phyloP scores from a whole-genome alignment of 257 asterid species.

The Schizonepeta tenuifolia region DNA sequence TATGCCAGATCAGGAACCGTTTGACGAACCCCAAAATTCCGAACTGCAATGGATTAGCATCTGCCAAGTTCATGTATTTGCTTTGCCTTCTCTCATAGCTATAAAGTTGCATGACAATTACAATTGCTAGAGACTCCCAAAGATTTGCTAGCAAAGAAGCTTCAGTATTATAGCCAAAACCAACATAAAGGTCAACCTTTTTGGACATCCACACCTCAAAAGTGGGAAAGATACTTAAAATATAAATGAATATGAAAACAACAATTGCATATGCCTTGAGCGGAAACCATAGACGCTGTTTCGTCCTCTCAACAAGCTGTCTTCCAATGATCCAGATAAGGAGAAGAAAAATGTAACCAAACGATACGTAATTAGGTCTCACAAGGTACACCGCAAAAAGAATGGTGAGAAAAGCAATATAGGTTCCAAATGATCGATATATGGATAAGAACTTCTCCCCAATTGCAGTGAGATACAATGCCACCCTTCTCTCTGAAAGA shows the following conservation, averaged over 20 bases:
- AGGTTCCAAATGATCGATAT: conserved; percentile 93
- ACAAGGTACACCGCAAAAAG: conserved; percentile 85
- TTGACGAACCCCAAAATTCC: conserved; percentile 82
- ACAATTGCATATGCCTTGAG: conserved; percentile 78
- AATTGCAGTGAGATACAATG: conserved; percentile 84
- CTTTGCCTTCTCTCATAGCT: conserved; percentile 99
- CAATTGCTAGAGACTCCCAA: conserved; percentile 89
- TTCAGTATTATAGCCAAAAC: conserved; percentile 73
- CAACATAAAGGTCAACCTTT: conserved; percentile 59
- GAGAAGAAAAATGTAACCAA: conserved; percentile 91
- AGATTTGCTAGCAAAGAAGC: conserved; percentile 76
- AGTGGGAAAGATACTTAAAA: conserved; percentile 80
- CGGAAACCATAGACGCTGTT: conserved; percentile 94
- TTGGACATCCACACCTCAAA: conserved; percentile 81
- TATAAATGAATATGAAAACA: conserved; percentile 75
- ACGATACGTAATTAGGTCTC: conserved; percentile 83
- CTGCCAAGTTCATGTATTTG: conserved; percentile 61
- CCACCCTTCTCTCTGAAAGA: conserved; percentile 87
- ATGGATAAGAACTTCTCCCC: conserved; percentile 82
- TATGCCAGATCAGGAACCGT: conserved; percentile 90
- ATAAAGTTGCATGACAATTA: conserved; percentile 96
- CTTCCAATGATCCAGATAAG: conserved; percentile 96
- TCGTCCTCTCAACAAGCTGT: conserved; percentile 85
- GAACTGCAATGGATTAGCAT: conserved; percentile 56
- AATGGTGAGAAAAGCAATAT: conserved; percentile 87